Evolutionary conservation across 2,329 filamentous ascomycete species (phyloP), one percentile per base, ranked within the genome.

Genomic region (Septoria linicola): DNA sequence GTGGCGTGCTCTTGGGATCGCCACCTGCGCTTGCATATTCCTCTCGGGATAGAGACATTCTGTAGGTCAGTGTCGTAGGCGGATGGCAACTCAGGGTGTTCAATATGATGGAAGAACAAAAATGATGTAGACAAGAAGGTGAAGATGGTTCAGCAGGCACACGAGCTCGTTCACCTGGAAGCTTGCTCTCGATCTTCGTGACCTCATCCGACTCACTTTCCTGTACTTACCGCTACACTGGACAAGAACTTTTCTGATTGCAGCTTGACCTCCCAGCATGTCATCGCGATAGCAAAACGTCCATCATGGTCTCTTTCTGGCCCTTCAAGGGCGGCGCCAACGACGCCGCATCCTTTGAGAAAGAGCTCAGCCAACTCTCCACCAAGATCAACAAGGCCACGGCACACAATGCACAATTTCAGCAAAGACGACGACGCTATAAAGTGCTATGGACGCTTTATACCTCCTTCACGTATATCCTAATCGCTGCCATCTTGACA

Each of bases 321-420:
- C 88, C 89, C 58, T 95, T 87, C 83, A 84, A 82, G 76, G 87
- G 95, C 72, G 81, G 88, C 66, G 81, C 86, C 68, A 87, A 81
- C 67, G 95, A 91, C 59, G 87, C 93, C 20, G 91, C 90, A 44
- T 88, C 86, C 3, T 99, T 97, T 68, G 93, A 99, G 74, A 96
- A 91, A 76, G 83, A 86, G 2, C 83, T 99, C 23, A 88, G 89
- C 8, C 79, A 82, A 19, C 81, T 99, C 39, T 88, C 91, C 8
- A 76, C 77, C 45, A 96, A 93, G 73, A 96, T 99, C 69, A 78
- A 85, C 34, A 80, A 83, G 57, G 83, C 85, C 2, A 87, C 87
- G 62, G 75, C 84, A 35, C 82, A 80, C 44, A 84, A 96, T 59
- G 90, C 96, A 64, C 77, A 76, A 35, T 78, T 87, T 32, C 83